Evolutionary conservation across 2,329 filamentous ascomycete species (phyloP).

Genomic region (Chrysoporthe puriensis): DNA sequence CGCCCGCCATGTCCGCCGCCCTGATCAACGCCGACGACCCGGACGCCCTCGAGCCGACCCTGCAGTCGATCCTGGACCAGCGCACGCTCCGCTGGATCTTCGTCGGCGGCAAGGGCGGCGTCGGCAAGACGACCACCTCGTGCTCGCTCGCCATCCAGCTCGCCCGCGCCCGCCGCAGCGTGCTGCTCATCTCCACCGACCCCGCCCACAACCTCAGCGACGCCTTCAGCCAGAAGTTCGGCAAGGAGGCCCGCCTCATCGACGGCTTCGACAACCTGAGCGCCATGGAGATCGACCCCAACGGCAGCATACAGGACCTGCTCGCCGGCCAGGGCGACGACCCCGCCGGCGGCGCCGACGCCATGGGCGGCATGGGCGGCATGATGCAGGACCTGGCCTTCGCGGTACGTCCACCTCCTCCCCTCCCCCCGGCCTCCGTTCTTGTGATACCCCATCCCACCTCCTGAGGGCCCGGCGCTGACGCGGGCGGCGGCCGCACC

Average conservation of each 20-base stretch:
- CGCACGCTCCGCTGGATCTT: conserved; percentile 98
- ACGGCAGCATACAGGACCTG: conserved; percentile 95
- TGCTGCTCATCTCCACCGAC: conserved; percentile 97
- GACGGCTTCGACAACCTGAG: conserved; percentile 92
- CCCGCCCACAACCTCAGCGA: conserved; percentile 97
- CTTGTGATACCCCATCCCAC: no score
- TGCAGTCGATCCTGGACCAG: conserved; percentile 94
- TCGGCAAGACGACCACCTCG: conserved; percentile 99
- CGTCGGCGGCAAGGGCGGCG: conserved; percentile 96
- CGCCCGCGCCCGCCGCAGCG: conserved; percentile 89
- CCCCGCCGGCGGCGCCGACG: conserved; percentile 56
- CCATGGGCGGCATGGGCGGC: conserved; percentile 76
- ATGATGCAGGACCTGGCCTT: conserved; percentile 99
- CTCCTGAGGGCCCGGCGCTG: background rate
- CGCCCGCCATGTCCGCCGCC: conserved; percentile 40
- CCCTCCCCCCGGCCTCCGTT: no score
- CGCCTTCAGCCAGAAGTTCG: conserved; percentile 98
- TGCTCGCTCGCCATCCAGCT: conserved; percentile 98
- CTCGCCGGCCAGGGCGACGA: conserved; percentile 78
- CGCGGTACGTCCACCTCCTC: conserved; percentile 47
- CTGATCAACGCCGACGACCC: conserved; percentile 62
- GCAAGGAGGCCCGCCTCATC: conserved; percentile 93
- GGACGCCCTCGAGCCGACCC: conserved; percentile 84
- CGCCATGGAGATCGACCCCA: conserved; percentile 99
- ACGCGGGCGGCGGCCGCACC: conserved; percentile 47